A percentile compares a stretch with the other conserved stretches of the same genome.
Evolutionary conservation across 345 rosid species (phyloP).

Genomic region (Garcia nutans): DNA sequence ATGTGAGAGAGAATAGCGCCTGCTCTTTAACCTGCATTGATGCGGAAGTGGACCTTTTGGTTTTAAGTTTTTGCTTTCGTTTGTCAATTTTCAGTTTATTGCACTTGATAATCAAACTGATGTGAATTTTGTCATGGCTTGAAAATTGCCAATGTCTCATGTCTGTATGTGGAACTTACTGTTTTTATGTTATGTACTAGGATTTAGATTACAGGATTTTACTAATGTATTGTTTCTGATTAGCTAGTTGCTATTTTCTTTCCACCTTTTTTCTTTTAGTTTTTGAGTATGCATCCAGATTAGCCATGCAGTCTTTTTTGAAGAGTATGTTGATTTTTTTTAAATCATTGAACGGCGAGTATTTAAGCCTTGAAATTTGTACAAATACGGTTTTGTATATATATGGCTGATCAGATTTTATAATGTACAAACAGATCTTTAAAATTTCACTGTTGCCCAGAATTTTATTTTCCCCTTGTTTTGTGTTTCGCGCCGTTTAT

Average conservation of each 20-base stretch:
- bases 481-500: not conserved
- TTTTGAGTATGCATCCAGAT: not conserved
- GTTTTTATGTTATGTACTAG: slow-evolving; percentile 34
- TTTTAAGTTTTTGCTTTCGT: slow-evolving; percentile 23
- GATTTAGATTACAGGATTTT: slow-evolving; percentile 28
- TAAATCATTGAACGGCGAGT: not conserved
- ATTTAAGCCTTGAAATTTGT: slow-evolving; percentile 12
- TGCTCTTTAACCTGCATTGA: not conserved
- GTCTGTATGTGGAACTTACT: slow-evolving; percentile 30
- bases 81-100: slow-evolving; percentile 31
- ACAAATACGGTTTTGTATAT: slow-evolving; percentile 11
- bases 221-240: not conserved
- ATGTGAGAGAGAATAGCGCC: not conserved
- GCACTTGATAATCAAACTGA: slow-evolving; percentile 29
- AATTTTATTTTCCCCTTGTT: no score
- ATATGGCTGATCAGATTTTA: slow-evolving; percentile 13
- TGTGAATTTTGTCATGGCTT: slow-evolving; percentile 39
- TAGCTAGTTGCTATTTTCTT: slow-evolving; percentile 2
- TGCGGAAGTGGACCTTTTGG: slow-evolving; percentile 23
- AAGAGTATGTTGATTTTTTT: not conserved
- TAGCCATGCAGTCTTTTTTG: slow-evolving; percentile 9
- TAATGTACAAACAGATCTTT: not conserved
- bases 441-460: not conserved
- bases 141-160: slow-evolving; percentile 21
- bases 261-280: not conserved